Evolutionary conservation across 2,329 filamentous ascomycete species (phyloP).

Genomic region (Chaetomiaceae sp.): DNA sequence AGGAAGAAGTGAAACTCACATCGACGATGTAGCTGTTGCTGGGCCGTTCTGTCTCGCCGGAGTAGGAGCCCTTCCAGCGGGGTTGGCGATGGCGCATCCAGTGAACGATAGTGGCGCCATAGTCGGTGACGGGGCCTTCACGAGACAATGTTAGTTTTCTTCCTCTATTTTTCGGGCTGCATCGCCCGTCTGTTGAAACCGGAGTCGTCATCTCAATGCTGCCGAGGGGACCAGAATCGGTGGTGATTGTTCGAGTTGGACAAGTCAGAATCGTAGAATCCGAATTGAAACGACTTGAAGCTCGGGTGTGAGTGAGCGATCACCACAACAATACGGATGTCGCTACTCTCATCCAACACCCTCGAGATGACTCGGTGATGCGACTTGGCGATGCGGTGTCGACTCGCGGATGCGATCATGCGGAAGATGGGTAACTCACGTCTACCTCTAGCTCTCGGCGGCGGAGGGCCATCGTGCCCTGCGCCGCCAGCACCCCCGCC

Average conservation of each 20-base stretch:
- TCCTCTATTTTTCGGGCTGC: not conserved
- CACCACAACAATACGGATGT: not conserved
- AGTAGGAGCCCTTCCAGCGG: constrained; percentile 66
- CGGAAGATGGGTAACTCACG: constrained; percentile 22
- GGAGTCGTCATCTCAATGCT: not conserved
- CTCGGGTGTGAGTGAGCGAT: not conserved
- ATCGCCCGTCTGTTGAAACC: not conserved
- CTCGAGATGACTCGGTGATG: not conserved
- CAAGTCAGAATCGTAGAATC: not conserved
- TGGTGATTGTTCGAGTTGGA: too few relatives aligned
- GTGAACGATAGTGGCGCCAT: constrained; percentile 82
- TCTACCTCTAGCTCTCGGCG: constrained; percentile 23
- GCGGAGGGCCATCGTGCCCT: constrained; percentile 22
- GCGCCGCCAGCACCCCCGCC: constrained; percentile 14
- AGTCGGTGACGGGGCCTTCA: constrained; percentile 84
- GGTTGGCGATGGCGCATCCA: constrained; percentile 84
- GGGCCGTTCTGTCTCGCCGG: constrained; percentile 75
- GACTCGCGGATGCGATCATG: not conserved
- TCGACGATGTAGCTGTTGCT: constrained; percentile 87
- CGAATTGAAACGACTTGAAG: not conserved
- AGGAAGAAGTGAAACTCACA: constrained; percentile 46
- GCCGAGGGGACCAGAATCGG: not conserved
- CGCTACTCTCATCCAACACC: too few relatives aligned
- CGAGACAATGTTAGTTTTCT: constrained; percentile 9
- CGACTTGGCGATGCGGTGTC: not conserved